Evolutionary conservation across 2,329 filamentous ascomycete species (phyloP).

Genomic region (Colletotrichum sidae): DNA sequence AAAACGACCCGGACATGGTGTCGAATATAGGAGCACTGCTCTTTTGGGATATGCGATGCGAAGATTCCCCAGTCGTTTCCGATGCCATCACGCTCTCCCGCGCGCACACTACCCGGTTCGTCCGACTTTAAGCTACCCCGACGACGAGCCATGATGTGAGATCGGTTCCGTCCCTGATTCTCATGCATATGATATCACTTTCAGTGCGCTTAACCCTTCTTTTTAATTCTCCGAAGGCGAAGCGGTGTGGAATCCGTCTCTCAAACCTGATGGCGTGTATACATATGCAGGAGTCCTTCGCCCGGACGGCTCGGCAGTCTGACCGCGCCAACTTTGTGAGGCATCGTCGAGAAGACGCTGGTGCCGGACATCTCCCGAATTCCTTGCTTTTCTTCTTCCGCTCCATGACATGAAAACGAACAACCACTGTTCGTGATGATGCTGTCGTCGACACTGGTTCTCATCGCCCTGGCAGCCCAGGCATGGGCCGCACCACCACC

Average conservation of each 20-base stretch:
- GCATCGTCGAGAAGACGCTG: no score
- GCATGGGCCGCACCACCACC: conserved; percentile 16
- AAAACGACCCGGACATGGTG: conserved; percentile 1
- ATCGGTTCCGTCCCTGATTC: neutral
- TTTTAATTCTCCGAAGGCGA: neutral
- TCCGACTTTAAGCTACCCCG: conserved; percentile 14
- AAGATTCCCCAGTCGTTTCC: conserved; percentile 6
- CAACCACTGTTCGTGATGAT: neutral
- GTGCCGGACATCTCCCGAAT: neutral
- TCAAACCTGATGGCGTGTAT: neutral
- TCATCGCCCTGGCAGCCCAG: neutral
- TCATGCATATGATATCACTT: conserved; percentile 30
- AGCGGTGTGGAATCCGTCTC: neutral
- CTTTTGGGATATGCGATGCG: conserved; percentile 18
- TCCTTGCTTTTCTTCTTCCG: neutral
- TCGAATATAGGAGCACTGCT: conserved; percentile 19
- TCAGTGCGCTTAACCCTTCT: no score
- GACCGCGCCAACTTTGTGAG: no score
- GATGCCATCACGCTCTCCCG: neutral
- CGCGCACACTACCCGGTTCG: conserved; percentile 22
- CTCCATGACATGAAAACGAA: neutral
- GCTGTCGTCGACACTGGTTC: neutral
- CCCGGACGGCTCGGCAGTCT: no score
- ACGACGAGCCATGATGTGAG: neutral
- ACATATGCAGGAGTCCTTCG: conserved; percentile 4